Evolutionary conservation across 495 filamentous ascomycete species (phyloP).

Genomic region (Aspergillus ostianus): DNA sequence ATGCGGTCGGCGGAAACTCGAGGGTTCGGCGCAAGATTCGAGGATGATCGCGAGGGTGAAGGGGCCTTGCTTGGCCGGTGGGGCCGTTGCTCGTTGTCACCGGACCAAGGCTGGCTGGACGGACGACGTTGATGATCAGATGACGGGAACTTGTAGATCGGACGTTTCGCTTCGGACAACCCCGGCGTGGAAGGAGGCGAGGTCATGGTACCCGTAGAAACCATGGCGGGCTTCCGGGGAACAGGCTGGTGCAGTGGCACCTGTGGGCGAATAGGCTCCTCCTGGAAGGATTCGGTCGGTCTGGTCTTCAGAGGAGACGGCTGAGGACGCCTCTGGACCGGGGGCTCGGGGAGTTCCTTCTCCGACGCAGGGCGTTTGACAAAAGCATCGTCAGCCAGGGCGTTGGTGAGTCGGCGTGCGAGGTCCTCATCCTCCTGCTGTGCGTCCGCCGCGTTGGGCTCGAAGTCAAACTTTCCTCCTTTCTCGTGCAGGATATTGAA

Average conservation of each 20-base stretch:
- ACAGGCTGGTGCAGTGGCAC: conserved; percentile 57
- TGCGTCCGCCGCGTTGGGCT: conserved; percentile 47
- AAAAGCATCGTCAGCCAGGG: conserved; percentile 88
- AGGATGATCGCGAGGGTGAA: conserved; percentile 30
- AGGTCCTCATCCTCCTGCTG: conserved; percentile 59
- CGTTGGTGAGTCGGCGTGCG: conserved; percentile 73
- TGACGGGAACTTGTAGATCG: conserved; percentile 62
- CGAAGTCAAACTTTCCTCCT: conserved; percentile 86
- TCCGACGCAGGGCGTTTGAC: conserved; percentile 45
- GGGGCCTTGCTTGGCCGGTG: conserved; percentile 27
- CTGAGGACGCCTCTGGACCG: conserved; percentile 29
- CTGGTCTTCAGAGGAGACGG: conserved; percentile 24
- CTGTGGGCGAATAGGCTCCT: conserved; percentile 26
- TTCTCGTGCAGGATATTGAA: conserved; percentile 88
- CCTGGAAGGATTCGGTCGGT: conserved; percentile 17
- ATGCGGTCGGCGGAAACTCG: conserved; percentile 45
- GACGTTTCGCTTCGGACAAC: conserved; percentile 46
- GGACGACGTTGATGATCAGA: conserved; percentile 53
- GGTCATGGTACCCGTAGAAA: conserved; percentile 95
- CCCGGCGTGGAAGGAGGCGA: conserved; percentile 64
- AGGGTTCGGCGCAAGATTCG: conserved; percentile 47
- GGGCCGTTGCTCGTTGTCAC: conserved; percentile 28
- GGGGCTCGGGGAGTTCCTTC: conserved; percentile 22
- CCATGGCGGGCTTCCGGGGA: conserved; percentile 65
- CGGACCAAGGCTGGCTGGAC: conserved; percentile 50